Evolutionary conservation across 257 asterid genomes (phyloP).

Genomic region (Solanum bukasovii): DNA sequence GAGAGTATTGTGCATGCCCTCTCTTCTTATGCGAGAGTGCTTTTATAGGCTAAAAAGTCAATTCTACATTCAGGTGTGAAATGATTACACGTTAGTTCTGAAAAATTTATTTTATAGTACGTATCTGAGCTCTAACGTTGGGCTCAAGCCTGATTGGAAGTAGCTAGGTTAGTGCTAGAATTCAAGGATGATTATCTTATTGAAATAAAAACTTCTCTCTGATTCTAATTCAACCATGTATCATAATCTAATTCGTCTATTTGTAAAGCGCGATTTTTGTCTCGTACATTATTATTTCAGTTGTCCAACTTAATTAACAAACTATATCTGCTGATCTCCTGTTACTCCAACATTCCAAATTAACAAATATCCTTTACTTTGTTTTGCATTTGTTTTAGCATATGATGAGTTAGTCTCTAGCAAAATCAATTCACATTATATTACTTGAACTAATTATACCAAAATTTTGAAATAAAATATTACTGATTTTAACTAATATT

Average conservation of each 20-base stretch:
- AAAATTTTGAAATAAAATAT: background rate
- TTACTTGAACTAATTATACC: background rate
- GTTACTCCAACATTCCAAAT: background rate
- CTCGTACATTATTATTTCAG: background rate
- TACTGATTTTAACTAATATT: background rate
- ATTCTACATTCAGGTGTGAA: too few species aligned
- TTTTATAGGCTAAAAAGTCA: background rate
- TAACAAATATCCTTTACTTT: background rate
- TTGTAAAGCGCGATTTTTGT: background rate
- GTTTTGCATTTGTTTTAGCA: background rate
- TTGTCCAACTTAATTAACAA: background rate
- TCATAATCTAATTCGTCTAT: too few species aligned
- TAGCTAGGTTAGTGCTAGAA: background rate
- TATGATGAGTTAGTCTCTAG: background rate
- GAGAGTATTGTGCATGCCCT: background rate
- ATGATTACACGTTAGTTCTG: too few species aligned
- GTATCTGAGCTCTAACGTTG: background rate
- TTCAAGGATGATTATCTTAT: too few species aligned
- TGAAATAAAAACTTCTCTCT: too few species aligned
- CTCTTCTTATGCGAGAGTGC: background rate
- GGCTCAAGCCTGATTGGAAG: background rate
- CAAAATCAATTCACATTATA: background rate
- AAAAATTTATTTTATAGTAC: too few species aligned
- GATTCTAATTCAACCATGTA: background rate
- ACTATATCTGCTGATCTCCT: background rate